These are phyloP conservation scores for Lablab purpureus DNA, from an alignment of 306 rosid species.

Conservation along the genomic window DNA sequence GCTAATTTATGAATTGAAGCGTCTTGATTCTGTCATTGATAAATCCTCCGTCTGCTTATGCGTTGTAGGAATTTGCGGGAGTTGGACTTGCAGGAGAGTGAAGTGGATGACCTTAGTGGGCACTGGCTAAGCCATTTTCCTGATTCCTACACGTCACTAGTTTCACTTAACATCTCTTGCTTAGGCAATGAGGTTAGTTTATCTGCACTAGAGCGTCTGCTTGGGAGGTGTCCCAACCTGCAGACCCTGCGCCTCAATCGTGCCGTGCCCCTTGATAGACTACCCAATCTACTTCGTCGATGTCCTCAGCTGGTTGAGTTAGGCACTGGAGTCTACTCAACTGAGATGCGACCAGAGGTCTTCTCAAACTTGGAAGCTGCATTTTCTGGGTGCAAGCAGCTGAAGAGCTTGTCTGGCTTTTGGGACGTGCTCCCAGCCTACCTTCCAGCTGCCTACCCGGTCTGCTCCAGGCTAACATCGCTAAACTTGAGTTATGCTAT, in stretches of 20 bases:
- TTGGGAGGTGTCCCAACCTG: conserved; percentile 79
- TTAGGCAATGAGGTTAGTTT: conserved; percentile 75
- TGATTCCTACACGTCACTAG: conserved; percentile 82
- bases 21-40: conserved; percentile 27
- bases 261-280: conserved; percentile 75
- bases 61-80: conserved; percentile 79
- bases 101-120: conserved; percentile 88
- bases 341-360: conserved; percentile 76
- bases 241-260: conserved; percentile 85
- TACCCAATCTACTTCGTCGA: conserved; percentile 62
- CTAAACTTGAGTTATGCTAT: conserved; percentile 80
- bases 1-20: conserved; percentile 19
- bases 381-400: conserved; percentile 65
- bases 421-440: conserved; percentile 85
- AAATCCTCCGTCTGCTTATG: conserved; percentile 30
- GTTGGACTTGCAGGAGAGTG: conserved; percentile 90
- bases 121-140: conserved; percentile 95
- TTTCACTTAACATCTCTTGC: conserved; percentile 88
- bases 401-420: conserved; percentile 81
- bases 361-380: conserved; percentile 64
- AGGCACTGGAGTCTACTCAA: conserved; percentile 79
- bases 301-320: conserved; percentile 84
- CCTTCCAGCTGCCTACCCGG: conserved; percentile 71
- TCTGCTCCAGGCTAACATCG: conserved; percentile 74
- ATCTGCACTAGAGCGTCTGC: conserved; percentile 83